phyloP scores from a whole-genome alignment of 83 land plant species.

The Larix sibirica region DNA sequence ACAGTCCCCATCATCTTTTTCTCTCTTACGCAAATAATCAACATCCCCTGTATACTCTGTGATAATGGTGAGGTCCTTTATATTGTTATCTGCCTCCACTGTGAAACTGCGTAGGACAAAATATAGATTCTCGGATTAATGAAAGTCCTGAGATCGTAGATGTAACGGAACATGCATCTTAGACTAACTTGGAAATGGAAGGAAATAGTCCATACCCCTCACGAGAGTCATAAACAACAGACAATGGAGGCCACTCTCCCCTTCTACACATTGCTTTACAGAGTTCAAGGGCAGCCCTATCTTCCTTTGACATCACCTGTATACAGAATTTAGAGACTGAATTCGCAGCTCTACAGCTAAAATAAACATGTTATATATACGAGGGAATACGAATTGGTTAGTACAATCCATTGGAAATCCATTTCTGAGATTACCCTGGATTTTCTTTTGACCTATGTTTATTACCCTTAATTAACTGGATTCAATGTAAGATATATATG shows the following conservation, averaged over 20 bases:
- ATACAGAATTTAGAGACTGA: neutral
- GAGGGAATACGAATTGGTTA: neutral
- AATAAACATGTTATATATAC: neutral
- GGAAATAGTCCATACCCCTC: constrained; percentile 72
- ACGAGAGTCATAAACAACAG: constrained; percentile 75
- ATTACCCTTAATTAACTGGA: neutral
- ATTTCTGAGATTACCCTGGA: neutral
- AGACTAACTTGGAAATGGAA: neutral
- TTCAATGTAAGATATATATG: neutral
- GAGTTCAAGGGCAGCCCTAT: constrained; percentile 60
- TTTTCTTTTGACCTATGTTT: neutral
- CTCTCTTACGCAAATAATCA: constrained; percentile 81
- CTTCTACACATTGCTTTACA: constrained; percentile 85
- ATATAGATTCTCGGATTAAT: neutral
- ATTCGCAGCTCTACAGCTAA: neutral
- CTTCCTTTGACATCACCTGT: constrained; percentile 87
- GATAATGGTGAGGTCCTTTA: constrained; percentile 86
- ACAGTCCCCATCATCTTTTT: constrained; percentile 92
- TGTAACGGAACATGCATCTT: neutral
- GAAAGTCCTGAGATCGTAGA: neutral
- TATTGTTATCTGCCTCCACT: constrained; percentile 88
- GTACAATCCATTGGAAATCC: neutral
- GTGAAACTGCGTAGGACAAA: constrained; percentile 69
- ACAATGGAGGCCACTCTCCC: constrained; percentile 93
- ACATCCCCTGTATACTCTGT: constrained; percentile 96